Percentiles rank a stretch among this genome's conserved stretches.
Conservation (phyloP, 2,329 filamentous ascomycete genomes). For the Talaromyces sp. region DNA sequence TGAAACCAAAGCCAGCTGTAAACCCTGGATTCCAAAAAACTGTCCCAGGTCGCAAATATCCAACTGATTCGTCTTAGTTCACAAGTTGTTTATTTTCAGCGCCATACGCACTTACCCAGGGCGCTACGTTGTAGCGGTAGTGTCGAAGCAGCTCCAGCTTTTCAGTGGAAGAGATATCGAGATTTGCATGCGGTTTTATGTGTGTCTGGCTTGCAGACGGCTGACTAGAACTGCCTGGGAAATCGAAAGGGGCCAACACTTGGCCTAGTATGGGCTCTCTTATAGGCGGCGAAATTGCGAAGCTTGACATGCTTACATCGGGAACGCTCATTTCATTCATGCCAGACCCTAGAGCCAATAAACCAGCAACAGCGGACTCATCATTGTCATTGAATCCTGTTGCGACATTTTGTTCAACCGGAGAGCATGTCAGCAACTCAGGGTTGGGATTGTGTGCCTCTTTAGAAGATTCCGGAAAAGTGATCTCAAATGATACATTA, state of each 20-base stretch:
- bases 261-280: not conserved
- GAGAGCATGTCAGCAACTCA: not conserved
- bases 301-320: conserved; percentile 4
- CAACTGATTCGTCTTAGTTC: conserved; percentile 33
- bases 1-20: conserved; percentile 30
- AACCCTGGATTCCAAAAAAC: conserved; percentile 44
- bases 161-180: conserved; percentile 7
- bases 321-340: conserved; percentile 5
- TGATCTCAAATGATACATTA: too few relatives aligned
- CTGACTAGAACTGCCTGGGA: not conserved
- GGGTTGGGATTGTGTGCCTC: not conserved
- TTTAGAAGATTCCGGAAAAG: not conserved
- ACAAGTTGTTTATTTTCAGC: not conserved
- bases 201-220: conserved; percentile 2
- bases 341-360: conserved; percentile 28
- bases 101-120: conserved; percentile 42
- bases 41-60: conserved; percentile 49
- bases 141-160: conserved; percentile 46
- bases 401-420: not conserved
- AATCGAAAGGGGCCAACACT: not conserved
- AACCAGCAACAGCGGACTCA: conserved; percentile 28
- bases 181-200: not conserved
- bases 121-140: conserved; percentile 50
- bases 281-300: conserved; percentile 5
- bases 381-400: conserved; percentile 26